Evolutionary conservation across 2,329 filamentous ascomycete genomes (phyloP), one percentile per base, ranked within the genome.

Genomic region (Fusarium neocosmosporiellum): DNA sequence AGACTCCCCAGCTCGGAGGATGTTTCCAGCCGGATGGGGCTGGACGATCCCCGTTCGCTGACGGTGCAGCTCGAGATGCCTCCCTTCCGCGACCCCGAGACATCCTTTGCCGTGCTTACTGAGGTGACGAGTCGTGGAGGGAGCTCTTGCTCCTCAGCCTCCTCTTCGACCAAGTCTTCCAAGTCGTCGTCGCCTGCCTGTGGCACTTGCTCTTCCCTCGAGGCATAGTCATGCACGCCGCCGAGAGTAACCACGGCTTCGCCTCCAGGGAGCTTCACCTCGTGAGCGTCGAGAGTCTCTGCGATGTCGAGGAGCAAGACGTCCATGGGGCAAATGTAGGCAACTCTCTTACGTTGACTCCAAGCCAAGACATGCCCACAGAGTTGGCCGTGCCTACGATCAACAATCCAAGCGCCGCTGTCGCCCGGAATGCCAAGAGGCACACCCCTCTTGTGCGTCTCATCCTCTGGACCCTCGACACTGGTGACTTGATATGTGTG

Each of bases 281-380:
- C 88, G 2, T 83, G 83, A 0, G 94, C 94, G 24, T 91, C 89
- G 1, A 98, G 85, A 0, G 92, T 95, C 70, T 93, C 89, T 31
- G 91, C 92, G 65, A 98, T 97, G 78, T 98, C 96, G 31, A 92
- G 89, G 13, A 98, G 86, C 14, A 98, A 84, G 3, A 98, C 88
- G 65, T 98, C 94, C 96, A 98, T 98, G 0, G 96, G 96, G 69
- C 94, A 96, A 69, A 98, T 96, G 80, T 98, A 98, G 0, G 95
- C 95, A 7, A 94, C 91, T 46, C 90, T 90, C 78, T 93, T 96
- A 69, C 91, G 90, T 71, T 91, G 89, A 75, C 93, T 96, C 91
- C 93, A 97, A 0, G 96, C 96, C 14, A 98, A 87, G 0, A 98
- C 94, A 77, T 98, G 96, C 0, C 96, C 96, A 75, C 94, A 96